Conservation (phyloP, 116 monocot species). For the Iris pallida region DNA sequence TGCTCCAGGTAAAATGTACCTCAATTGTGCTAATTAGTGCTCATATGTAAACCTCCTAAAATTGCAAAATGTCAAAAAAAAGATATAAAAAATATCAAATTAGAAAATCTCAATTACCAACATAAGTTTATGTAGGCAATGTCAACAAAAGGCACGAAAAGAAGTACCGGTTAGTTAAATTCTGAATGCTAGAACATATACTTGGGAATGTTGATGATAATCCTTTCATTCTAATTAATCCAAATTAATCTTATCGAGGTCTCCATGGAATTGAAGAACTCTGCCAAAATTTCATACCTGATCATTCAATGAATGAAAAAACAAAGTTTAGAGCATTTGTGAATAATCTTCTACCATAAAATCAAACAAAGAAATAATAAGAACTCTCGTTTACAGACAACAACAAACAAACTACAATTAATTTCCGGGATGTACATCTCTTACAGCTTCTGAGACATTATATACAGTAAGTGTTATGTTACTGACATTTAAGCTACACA, state of each 20-base stretch:
- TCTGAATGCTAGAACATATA: conserved; percentile 53
- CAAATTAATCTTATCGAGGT: conserved; percentile 74
- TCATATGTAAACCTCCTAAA: conserved; percentile 67
- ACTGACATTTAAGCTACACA: too few species aligned
- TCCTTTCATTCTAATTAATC: conserved; percentile 53
- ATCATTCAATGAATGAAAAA: background rate
- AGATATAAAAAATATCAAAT: background rate
- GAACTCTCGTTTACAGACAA: background rate
- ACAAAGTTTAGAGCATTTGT: too few species aligned
- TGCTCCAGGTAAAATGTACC: conserved; percentile 70
- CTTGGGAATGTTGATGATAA: conserved; percentile 45
- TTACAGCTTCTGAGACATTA: too few species aligned
- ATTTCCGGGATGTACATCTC: too few species aligned
- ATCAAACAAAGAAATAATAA: background rate
- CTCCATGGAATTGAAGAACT: conserved; percentile 73
- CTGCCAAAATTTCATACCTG: conserved; percentile 64
- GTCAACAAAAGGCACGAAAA: background rate
- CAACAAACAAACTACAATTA: background rate
- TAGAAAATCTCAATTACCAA: background rate
- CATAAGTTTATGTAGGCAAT: background rate
- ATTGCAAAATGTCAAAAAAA: background rate
- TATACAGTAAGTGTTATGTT: too few species aligned
- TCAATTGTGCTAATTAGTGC: conserved; percentile 81
- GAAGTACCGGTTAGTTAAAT: conserved; percentile 50
- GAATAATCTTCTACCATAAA: too few species aligned